These are phyloP conservation scores for Helotiales sp. DNA, from an alignment of 2,329 filamentous ascomycete genomes.

Conservation along the genomic window DNA sequence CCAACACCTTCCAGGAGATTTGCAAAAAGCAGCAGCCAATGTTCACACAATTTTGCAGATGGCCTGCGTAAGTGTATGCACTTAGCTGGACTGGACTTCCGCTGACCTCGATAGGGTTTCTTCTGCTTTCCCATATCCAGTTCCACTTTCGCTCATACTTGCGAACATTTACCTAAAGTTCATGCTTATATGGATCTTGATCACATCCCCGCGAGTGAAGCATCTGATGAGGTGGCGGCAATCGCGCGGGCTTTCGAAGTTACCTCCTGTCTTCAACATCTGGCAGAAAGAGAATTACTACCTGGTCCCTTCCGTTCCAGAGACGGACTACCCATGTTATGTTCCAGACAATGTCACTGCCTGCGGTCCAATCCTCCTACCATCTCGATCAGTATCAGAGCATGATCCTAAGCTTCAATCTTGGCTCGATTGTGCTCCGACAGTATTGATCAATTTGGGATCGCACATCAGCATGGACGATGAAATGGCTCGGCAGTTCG, in stretches of 20 bases:
- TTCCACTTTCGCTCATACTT: constrained; percentile 44
- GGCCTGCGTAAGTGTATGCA: constrained; percentile 35
- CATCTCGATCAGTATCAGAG: constrained; percentile 35
- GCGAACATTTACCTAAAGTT: constrained; percentile 43
- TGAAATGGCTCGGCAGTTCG: constrained; percentile 40
- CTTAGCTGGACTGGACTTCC: background rate
- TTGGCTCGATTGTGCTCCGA: constrained; percentile 45
- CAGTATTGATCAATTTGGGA: constrained; percentile 50
- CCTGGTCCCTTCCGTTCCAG: constrained; percentile 23
- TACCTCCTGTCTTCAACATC: constrained; percentile 31
- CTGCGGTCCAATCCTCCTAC: constrained; percentile 48
- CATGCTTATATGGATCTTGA: constrained; percentile 24
- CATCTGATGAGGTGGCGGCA: constrained; percentile 30
- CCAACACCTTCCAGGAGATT: constrained; percentile 46
- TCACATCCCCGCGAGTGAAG: constrained; percentile 23
- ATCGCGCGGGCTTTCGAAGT: constrained; percentile 25
- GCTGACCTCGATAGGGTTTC: constrained; percentile 37
- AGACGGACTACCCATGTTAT: constrained; percentile 39
- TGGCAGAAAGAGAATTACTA: constrained; percentile 34
- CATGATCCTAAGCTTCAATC: constrained; percentile 42
- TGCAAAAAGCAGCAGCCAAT: constrained; percentile 41
- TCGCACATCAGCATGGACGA: constrained; percentile 31
- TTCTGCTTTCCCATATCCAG: constrained; percentile 46
- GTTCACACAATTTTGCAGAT: constrained; percentile 38
- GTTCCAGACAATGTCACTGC: constrained; percentile 42